Evolutionary conservation across 2,329 filamentous ascomycete species (phyloP).

Genomic region (Didymella sp.): DNA sequence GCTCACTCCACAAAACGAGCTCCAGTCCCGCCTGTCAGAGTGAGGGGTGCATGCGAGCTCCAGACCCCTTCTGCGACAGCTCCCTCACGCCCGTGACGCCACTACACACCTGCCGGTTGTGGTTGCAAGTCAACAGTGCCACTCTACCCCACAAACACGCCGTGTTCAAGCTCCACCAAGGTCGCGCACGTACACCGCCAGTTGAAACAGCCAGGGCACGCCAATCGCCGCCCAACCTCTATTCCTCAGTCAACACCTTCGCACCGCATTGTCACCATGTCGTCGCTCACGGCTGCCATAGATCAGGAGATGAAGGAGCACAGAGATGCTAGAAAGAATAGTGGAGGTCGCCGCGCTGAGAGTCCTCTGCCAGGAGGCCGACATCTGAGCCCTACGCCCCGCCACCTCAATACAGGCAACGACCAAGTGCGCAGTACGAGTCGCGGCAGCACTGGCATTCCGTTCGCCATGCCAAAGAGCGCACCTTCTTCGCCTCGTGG

Average conservation of each 20-base stretch:
- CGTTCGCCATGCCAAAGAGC: constrained; percentile 32
- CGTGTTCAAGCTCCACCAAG: constrained; percentile 15
- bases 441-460: constrained; percentile 41
- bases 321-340: constrained; percentile 58
- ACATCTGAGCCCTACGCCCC: constrained; percentile 66
- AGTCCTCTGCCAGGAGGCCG: constrained; percentile 49
- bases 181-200: constrained; percentile 15
- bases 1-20: constrained; percentile 25
- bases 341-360: constrained; percentile 31
- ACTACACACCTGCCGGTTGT: constrained; percentile 25
- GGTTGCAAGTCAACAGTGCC: constrained; percentile 8
- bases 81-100: constrained; percentile 27
- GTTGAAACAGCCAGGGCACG: constrained; percentile 4
- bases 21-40: constrained; percentile 14
- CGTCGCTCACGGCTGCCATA: constrained; percentile 74
- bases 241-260: not conserved
- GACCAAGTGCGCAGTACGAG: constrained; percentile 40
- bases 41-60: constrained; percentile 17
- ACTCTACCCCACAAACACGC: constrained; percentile 33
- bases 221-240: constrained; percentile 1
- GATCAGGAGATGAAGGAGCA: constrained; percentile 78
- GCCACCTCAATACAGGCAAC: constrained; percentile 59
- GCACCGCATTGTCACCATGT: constrained; percentile 56
- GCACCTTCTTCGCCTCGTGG: constrained; percentile 41
- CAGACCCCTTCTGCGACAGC: constrained; percentile 18